Evolutionary conservation across 257 asterid species (phyloP), one percentile per base, ranked within the genome.

Genomic region (Salvia miltiorrhiza): DNA sequence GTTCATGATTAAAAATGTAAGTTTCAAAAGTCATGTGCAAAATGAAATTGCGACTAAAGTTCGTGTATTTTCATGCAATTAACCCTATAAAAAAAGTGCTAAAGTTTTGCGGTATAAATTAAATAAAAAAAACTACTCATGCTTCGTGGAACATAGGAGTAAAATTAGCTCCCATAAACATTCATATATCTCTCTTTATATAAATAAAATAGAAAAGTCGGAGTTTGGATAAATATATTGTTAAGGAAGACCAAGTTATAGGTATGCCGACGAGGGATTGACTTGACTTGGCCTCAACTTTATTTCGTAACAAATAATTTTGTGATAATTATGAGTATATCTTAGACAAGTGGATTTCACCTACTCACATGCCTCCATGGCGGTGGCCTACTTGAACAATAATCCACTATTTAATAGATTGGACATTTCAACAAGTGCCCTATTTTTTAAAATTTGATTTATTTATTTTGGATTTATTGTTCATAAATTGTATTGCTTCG

Each of bases 391-490:
- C 69, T 60, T 59, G 32, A 59, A 47, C 65, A 37, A 26, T 5
- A 60, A 62, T 39, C 63, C 65, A 72, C 12, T 52, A 62, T 63
- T 71, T 24, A 16, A 52, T 56, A n/a, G 8, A 37, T 50, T 26
- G 47, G 40, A 72, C 23, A 45, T 17, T 13, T 48, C 20, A 70
- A 30, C 35, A 17, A 26, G n/a, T 39, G 3, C 5, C 17, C 30
- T 9, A 33, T 7, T 5, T 8, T 0, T 4, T 9, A 1, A 37
- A 4, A 17, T 19, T 60, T 17, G 17, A 6, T 32, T 30, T 1
- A 26, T 54, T 54, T 32, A 9, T 32, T 58, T 16, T 19, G 1
- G 10, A 33, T 50, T 50, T 9, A 7, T 21, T 4, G 4, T 40
- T 21, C 0, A 40, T 40, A 20, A 4, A 4, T 37, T 19, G 6